Base-by-base conservation (phyloP, 2,329 filamentous ascomycete species). In the Metarhizium anisopliae region DNA sequence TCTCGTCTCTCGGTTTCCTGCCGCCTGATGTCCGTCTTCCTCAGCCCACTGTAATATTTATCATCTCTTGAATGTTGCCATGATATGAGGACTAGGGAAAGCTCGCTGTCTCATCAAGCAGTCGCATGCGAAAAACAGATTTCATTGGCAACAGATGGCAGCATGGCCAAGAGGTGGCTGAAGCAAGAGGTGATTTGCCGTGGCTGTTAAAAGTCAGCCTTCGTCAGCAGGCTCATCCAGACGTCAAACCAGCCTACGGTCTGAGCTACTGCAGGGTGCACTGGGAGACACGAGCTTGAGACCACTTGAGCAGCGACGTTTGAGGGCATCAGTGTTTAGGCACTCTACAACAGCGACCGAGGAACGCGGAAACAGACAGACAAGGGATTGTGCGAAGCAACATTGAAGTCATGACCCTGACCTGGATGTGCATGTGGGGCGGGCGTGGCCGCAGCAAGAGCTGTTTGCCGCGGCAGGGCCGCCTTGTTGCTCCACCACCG, bases 391-490 rank as follows among this genome's bases (percentile, higher is more conserved):
- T 47, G 6, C 18, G 45, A 47, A 45, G 32, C 30, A 29, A 25
- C 25, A 25, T 25, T 25, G 25, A 25, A 40, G 18, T 13, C 52
- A 36, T 35, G 40, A 43, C 40, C 47, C 51, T 35, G 32, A 38
- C 40, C 36, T 20, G 50, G 35, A 29, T 20, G 45, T 52, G 40
- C 36, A 43, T 36, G 30, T 51, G 25, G 52, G 60, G 29, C 8
- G 52, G 55, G 61, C 52, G 61, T 63, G 59, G 49, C 59, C 60
- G 61, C 61, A 62, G 60, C 51, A 60, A 61, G 57, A 56, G 54
- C 59, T 57, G 59, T 59, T 62, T 56, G 61, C 61, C 60, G 60
- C 61, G 58, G 52, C 50, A 47, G 42, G 53, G 47, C 36, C 30
- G 50, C 29, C 20, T 13, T 29, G 51, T 25, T 50, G n/a, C 53